A percentile compares a stretch with the other conserved stretches of the same genome.
phyloP scores from a whole-genome alignment of 768 basidiomycete species.

The Leccinum broughii region DNA sequence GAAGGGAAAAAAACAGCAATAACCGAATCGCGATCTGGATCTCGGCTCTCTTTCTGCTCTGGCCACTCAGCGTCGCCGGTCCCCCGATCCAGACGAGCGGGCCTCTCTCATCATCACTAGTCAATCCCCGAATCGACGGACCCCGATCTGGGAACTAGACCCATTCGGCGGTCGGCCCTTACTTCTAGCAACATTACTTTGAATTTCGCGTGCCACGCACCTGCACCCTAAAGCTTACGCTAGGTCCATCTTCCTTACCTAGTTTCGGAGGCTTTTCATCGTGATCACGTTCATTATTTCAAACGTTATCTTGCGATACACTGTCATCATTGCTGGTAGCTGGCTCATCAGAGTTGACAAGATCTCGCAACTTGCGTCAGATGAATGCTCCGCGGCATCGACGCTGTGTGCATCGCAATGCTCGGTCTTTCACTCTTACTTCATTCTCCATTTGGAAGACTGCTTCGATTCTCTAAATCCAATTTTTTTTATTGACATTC shows the following conservation, averaged over 20 bases:
- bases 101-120: background rate
- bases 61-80: background rate
- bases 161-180: background rate
- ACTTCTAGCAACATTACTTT: background rate
- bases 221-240: background rate
- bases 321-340: too few species aligned
- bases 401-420: background rate
- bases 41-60: background rate
- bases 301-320: background rate
- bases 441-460: constrained; percentile 9
- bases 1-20: background rate
- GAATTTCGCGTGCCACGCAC: background rate
- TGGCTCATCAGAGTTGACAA: background rate
- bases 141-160: background rate
- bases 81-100: background rate
- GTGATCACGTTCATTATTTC: background rate
- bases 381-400: background rate
- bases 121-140: background rate
- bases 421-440: too few species aligned
- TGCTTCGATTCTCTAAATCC: background rate
- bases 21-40: constrained; percentile 8
- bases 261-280: background rate
- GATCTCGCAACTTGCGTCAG: background rate
- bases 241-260: background rate
- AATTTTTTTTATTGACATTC: background rate